These are phyloP conservation scores for Sutorius eximius DNA, from an alignment of 1,284 basidiomycete genomes.

Conservation along the genomic window DNA sequence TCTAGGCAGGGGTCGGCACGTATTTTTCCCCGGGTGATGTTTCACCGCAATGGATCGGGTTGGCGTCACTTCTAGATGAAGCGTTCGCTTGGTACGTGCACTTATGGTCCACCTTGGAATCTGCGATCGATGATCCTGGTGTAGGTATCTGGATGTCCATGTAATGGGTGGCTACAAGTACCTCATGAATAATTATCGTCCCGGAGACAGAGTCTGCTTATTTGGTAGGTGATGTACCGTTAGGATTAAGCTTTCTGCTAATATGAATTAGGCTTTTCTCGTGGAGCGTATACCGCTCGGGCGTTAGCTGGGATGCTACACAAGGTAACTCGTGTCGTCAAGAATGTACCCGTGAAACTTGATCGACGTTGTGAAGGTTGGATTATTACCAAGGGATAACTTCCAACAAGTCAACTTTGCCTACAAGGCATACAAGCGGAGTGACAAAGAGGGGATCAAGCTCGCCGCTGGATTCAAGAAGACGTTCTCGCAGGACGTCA, in stretches of 20 bases:
- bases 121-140: not conserved
- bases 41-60: slow-evolving; percentile 48
- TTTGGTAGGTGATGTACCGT: slow-evolving; percentile 46
- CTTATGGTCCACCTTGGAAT: not conserved
- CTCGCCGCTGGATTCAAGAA: slow-evolving; percentile 62
- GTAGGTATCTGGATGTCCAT: slow-evolving; percentile 61
- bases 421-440: slow-evolving; percentile 59
- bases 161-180: slow-evolving; percentile 66
- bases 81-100: slow-evolving; percentile 58
- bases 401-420: slow-evolving; percentile 63
- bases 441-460: slow-evolving; percentile 42
- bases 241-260: not conserved
- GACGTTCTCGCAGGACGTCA: slow-evolving; percentile 60
- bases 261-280: slow-evolving; percentile 57
- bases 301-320: slow-evolving; percentile 66
- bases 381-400: slow-evolving; percentile 60
- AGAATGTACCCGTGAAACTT: not conserved
- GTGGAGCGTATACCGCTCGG: slow-evolving; percentile 76
- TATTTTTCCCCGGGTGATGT: slow-evolving; percentile 57
- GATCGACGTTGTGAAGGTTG: slow-evolving; percentile 41
- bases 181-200: slow-evolving; percentile 63
- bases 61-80: slow-evolving; percentile 53
- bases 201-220: slow-evolving; percentile 61
- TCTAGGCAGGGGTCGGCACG: slow-evolving; percentile 62
- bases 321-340: slow-evolving; percentile 36